Evolutionary conservation across 257 asterid species (phyloP).

Genomic region (Plantago major): DNA sequence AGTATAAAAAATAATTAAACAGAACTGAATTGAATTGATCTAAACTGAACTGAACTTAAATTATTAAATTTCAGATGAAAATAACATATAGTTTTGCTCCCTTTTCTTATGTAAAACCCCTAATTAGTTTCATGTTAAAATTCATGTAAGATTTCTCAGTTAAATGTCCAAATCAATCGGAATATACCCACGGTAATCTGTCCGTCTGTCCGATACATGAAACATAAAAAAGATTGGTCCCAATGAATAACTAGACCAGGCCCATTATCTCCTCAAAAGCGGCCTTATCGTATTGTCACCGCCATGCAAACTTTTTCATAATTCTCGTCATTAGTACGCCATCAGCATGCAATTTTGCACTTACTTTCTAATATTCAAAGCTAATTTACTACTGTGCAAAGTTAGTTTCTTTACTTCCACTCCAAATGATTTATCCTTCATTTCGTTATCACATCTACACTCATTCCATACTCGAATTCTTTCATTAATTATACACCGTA

Average conservation of each 20-base stretch:
- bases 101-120: neutral
- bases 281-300: slow-evolving; percentile 1
- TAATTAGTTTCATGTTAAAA: too few relatives aligned
- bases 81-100: too few relatives aligned
- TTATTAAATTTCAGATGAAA: too few relatives aligned
- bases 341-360: slow-evolving; percentile 18
- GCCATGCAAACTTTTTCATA: slow-evolving; percentile 9
- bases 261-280: slow-evolving; percentile 11
- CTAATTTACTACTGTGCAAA: too few relatives aligned
- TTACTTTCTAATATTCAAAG: too few relatives aligned
- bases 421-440: slow-evolving; percentile 13
- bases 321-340: slow-evolving; percentile 6
- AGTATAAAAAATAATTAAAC: too few relatives aligned
- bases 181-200: neutral
- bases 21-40: too few relatives aligned
- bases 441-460: too few relatives aligned
- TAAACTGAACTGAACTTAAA: too few relatives aligned
- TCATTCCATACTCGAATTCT: too few relatives aligned
- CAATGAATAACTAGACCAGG: neutral
- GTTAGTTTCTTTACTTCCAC: slow-evolving; percentile 9
- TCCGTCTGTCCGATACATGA: too few relatives aligned
- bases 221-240: neutral
- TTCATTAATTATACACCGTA: too few relatives aligned
- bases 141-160: neutral
- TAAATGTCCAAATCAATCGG: neutral